Evolutionary conservation across 805 yeast species (phyloP), one percentile per base, ranked within the genome.

Genomic region (Komagataella kurtzmanii): DNA sequence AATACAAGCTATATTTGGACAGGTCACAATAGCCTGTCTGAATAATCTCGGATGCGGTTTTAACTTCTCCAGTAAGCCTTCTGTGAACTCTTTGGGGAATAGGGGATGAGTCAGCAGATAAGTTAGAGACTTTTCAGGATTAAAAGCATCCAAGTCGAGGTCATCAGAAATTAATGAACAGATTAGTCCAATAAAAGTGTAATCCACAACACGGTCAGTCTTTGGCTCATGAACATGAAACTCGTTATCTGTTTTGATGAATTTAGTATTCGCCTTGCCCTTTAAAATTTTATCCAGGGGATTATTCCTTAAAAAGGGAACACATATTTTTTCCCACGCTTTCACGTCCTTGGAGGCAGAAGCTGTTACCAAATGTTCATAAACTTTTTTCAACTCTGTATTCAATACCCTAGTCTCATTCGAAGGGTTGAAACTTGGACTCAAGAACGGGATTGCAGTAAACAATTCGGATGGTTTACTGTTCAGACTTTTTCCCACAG

Each of bases 31-130:
- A 1, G 95, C 91, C 64, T 86, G 96, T 66, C 88, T 80, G 64
- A 84, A 74, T 53, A 89, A 72, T 54, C 85, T 76, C 44, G 88
- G 82, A 54, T 76, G 72, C 8, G 75, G 66, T 48, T 74, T 72
- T 24, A 88, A 68, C 45, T 67, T 69, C 14, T 70, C 61, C 47
- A 91, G 66, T 47, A 90, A 63, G 1, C 80, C 81, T 3, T 68
- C 65, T 7, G 87, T 71, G 54, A 73, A 76, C 17, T 72, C 67
- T 14, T 70, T 65, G 7, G 97, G 97, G 66, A 84, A 89, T 17
- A 88, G 68, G 17, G 97, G 97, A 68, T 91, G 96, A 2, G 96
- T 85, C 55, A 91, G 71, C 40, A 90, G 71, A 61, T 87, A 90
- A 1, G 84, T 76, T 49, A 88, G 65, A 2, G 88, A 72, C 49